Evolutionary conservation across 805 yeast genomes (phyloP).

Genomic region (Trichomonascus vanleenenianus): DNA sequence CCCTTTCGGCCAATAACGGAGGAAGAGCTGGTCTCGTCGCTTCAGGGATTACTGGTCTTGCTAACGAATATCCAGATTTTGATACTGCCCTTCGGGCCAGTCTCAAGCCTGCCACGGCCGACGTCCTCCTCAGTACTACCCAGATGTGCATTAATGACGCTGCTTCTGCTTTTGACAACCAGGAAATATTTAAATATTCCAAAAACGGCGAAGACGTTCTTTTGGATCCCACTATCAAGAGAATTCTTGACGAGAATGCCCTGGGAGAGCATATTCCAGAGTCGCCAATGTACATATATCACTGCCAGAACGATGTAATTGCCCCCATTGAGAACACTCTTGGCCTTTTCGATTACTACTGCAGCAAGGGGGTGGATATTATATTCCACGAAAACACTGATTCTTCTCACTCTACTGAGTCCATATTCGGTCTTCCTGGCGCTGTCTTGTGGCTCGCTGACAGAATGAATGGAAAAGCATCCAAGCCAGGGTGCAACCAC

Average conservation of each 20-base stretch:
- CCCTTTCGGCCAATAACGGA: slow-evolving; percentile 12
- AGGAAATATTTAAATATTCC: slow-evolving; percentile 17
- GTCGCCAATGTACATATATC: slow-evolving; percentile 21
- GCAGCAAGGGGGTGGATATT: slow-evolving; percentile 1
- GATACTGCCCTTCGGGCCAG: background rate
- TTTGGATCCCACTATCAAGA: slow-evolving; percentile 5
- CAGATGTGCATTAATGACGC: slow-evolving; percentile 4
- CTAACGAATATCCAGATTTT: slow-evolving; percentile 16
- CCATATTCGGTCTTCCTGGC: background rate
- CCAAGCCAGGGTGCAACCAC: background rate
- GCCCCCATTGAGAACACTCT: slow-evolving; percentile 2
- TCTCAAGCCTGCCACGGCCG: background rate
- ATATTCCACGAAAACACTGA: background rate
- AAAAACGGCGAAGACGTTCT: slow-evolving; percentile 15
- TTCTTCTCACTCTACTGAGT: background rate
- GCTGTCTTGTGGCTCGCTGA: slow-evolving; percentile 2
- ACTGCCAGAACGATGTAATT: slow-evolving; percentile 20
- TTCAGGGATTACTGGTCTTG: slow-evolving; percentile 20
- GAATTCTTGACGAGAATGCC: slow-evolving; percentile 15
- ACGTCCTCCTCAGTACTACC: background rate
- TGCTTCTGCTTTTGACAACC: slow-evolving; percentile 8
- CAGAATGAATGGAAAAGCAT: slow-evolving; percentile 1
- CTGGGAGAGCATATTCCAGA: slow-evolving; percentile 21
- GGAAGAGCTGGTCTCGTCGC: slow-evolving; percentile 17
- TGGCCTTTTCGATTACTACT: background rate